Conservation (phyloP, 2,329 filamentous ascomycete species). For the Chalaropsis thielavioides region DNA sequence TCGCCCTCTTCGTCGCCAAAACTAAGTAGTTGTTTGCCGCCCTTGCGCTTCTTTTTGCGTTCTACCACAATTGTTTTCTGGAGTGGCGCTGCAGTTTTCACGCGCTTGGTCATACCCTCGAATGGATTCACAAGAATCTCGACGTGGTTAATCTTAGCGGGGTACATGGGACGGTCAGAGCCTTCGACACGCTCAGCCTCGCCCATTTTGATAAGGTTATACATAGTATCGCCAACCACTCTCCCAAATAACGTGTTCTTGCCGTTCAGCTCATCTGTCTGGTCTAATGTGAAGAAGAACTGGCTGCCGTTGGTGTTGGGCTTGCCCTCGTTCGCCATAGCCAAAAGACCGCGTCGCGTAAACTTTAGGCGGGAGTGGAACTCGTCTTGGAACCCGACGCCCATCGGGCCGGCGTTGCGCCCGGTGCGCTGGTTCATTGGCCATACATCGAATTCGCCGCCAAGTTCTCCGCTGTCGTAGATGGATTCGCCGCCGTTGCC, state of each 20-base stretch:
- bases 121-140: constrained; percentile 75
- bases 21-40: constrained; percentile 61
- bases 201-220: constrained; percentile 86
- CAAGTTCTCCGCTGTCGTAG: constrained; percentile 68
- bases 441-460: constrained; percentile 58
- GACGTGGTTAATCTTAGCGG: constrained; percentile 58
- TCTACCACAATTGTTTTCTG: constrained; percentile 28
- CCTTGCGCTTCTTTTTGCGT: constrained; percentile 55
- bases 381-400: constrained; percentile 62
- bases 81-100: constrained; percentile 31
- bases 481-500: constrained; percentile 86
- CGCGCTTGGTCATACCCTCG: constrained; percentile 60
- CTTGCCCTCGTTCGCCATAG: constrained; percentile 83
- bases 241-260: constrained; percentile 91
- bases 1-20: constrained; percentile 60
- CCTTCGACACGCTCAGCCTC: constrained; percentile 70
- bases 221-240: constrained; percentile 86
- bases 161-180: constrained; percentile 72
- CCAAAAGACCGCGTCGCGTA: constrained; percentile 75
- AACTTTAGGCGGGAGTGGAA: constrained; percentile 86
- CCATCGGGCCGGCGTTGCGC: constrained; percentile 43
- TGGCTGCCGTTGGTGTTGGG: constrained; percentile 80
- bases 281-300: constrained; percentile 89
- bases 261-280: constrained; percentile 68
- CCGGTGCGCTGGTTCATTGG: constrained; percentile 52